These are phyloP conservation scores for Cinchona pubescens DNA, from an alignment of 257 asterid species.

Conservation along the genomic window DNA sequence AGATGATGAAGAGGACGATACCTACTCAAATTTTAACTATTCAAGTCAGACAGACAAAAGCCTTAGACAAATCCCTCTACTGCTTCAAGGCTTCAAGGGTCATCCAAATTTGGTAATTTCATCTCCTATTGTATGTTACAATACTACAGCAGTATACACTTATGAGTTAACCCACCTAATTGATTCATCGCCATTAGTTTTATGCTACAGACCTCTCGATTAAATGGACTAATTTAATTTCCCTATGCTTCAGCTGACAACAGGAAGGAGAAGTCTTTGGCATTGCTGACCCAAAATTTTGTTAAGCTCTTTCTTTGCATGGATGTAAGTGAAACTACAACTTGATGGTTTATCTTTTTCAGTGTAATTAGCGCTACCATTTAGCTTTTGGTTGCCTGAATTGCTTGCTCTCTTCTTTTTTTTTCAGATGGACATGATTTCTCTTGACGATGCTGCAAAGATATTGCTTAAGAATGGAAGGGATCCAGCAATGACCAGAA, in stretches of 20 bases:
- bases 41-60: constrained; percentile 52
- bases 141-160: no score
- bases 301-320: constrained; percentile 90
- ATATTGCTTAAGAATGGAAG: constrained; percentile 80
- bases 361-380: neutral
- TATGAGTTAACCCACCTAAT: no score
- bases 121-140: neutral
- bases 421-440: constrained; percentile 78
- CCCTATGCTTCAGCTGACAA: constrained; percentile 44
- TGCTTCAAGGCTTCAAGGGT: constrained; percentile 30
- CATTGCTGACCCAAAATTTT: constrained; percentile 93
- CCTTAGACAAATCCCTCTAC: constrained; percentile 44
- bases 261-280: constrained; percentile 91
- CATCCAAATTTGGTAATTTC: constrained; percentile 43
- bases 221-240: neutral
- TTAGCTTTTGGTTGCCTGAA: neutral
- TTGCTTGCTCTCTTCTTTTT: constrained; percentile 1
- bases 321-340: constrained; percentile 47
- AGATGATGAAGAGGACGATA: constrained; percentile 81
- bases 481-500: constrained; percentile 86
- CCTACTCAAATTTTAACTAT: constrained; percentile 39
- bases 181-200: neutral
- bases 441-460: constrained; percentile 96
- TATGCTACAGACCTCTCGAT: neutral
- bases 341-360: neutral